Evolutionary conservation across 2,329 filamentous ascomycete genomes (phyloP).

Genomic region (Herpotrichia juniperi): DNA sequence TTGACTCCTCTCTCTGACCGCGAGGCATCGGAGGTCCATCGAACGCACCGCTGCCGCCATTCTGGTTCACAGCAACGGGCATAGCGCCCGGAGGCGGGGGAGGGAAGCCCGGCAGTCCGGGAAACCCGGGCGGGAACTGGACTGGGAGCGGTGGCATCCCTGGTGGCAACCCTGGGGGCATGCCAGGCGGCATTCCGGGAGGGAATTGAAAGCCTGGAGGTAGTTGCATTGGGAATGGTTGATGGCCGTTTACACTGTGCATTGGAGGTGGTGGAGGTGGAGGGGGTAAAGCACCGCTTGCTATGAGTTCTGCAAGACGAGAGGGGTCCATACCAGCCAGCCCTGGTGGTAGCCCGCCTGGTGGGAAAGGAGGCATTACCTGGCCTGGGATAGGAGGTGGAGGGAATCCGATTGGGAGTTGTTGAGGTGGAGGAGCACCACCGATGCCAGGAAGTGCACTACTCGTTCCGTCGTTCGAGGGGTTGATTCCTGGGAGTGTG

Average conservation of each 20-base stretch:
- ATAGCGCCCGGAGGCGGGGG: conserved; percentile 31
- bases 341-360: conserved; percentile 1
- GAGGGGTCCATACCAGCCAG: conserved; percentile 16
- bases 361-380: conserved; percentile 27
- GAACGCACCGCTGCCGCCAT: conserved; percentile 39
- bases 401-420: conserved; percentile 48
- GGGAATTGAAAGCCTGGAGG: conserved; percentile 35
- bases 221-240: conserved; percentile 21
- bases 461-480: conserved; percentile 51
- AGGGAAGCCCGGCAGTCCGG: conserved; percentile 37
- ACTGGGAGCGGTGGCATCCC: conserved; percentile 22
- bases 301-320: conserved; percentile 42
- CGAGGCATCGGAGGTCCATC: no score
- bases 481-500: conserved; percentile 38
- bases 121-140: conserved; percentile 38
- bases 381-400: conserved; percentile 34
- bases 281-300: conserved; percentile 42
- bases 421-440: conserved; percentile 39
- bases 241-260: conserved; percentile 18
- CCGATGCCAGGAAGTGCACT: conserved; percentile 56
- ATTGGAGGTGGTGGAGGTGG: conserved; percentile 37
- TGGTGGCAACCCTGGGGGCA: conserved; percentile 21
- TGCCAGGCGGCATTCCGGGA: conserved; percentile 48
- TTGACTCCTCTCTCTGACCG: no score
- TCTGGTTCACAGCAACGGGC: conserved; percentile 29